phyloP scores from a whole-genome alignment of 805 yeast species.

The Tetrapisispora fleetii region DNA sequence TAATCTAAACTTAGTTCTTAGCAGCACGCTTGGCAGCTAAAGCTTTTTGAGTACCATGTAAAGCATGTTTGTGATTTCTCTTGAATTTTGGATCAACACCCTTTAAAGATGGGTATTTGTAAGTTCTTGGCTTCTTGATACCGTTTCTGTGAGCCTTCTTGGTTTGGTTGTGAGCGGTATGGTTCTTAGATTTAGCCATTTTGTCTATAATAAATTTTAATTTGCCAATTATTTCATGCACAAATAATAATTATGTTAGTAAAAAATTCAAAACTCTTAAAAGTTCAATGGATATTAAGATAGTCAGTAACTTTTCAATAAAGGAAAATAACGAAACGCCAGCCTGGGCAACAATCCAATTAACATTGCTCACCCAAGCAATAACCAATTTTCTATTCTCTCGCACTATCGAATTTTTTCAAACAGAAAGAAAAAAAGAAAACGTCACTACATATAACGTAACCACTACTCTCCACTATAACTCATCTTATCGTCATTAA shows the following conservation, averaged over 20 bases:
- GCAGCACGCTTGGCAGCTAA: constrained; percentile 72
- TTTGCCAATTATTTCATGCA: not conserved
- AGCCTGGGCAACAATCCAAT: too few relatives aligned
- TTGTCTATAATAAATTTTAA: constrained; percentile 7
- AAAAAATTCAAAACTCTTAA: not conserved
- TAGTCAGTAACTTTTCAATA: not conserved
- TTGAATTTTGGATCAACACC: constrained; percentile 99
- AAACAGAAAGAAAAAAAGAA: too few relatives aligned
- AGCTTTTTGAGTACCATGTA: constrained; percentile 94
- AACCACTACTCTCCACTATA: too few relatives aligned
- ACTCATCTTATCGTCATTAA: too few relatives aligned
- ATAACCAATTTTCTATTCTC: too few relatives aligned
- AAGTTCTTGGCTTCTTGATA: constrained; percentile 97
- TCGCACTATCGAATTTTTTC: too few relatives aligned
- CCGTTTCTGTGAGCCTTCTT: constrained; percentile 99
- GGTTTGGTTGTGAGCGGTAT: constrained; percentile 99
- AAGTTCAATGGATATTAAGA: not conserved
- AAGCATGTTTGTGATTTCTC: constrained; percentile 98
- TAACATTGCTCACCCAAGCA: too few relatives aligned
- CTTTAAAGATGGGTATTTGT: constrained; percentile 96
- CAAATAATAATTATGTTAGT: constrained; percentile 10
- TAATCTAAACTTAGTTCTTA: constrained; percentile 20
- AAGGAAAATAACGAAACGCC: not conserved
- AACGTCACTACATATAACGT: too few relatives aligned
- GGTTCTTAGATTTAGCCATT: constrained; percentile 99